Percentiles rank a stretch among this genome's conserved stretches.
Evolutionary conservation across 345 rosid species (phyloP).

Genomic region (Stellera chamaejasme): DNA sequence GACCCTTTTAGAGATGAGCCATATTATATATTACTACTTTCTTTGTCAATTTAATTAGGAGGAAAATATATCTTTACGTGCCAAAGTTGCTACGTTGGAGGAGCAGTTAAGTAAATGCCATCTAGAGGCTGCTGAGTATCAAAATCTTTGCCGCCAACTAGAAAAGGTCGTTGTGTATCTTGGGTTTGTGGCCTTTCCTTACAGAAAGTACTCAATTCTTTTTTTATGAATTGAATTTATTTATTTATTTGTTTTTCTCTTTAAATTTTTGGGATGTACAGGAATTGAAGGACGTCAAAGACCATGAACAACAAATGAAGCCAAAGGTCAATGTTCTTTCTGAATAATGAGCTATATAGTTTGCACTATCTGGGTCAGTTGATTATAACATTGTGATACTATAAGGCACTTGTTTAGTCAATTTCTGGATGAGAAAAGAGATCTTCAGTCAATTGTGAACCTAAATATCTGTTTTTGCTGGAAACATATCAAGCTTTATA

Average conservation of each 20-base stretch:
- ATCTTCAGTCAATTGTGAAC: too few species aligned
- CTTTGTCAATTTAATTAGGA: constrained; percentile 46
- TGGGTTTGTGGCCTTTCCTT: constrained; percentile 5
- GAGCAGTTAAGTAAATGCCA: constrained; percentile 76
- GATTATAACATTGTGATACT: too few species aligned
- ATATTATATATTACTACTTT: constrained; percentile 9
- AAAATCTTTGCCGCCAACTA: constrained; percentile 39
- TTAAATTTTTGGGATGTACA: constrained; percentile 15
- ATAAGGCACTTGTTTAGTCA: too few species aligned
- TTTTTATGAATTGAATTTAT: background rate
- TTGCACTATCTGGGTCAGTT: too few species aligned
- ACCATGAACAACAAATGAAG: constrained; percentile 73
- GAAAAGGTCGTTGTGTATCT: constrained; percentile 53
- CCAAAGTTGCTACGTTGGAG: constrained; percentile 59
- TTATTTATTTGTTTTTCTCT: constrained; percentile 10
- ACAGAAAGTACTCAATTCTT: constrained; percentile 1
- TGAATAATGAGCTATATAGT: constrained; percentile 1
- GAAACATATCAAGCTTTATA: too few species aligned
- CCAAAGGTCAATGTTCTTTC: constrained; percentile 57
- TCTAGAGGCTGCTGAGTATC: constrained; percentile 58
- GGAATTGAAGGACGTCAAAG: constrained; percentile 89
- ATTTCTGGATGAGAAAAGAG: too few species aligned
- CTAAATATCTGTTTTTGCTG: too few species aligned
- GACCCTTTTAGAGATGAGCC: background rate
- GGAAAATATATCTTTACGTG: constrained; percentile 52